A percentile compares a stretch with the other conserved stretches of the same genome.
Conservation (phyloP, 2,329 filamentous ascomycete species). For the Pezicula rhizophila region DNA sequence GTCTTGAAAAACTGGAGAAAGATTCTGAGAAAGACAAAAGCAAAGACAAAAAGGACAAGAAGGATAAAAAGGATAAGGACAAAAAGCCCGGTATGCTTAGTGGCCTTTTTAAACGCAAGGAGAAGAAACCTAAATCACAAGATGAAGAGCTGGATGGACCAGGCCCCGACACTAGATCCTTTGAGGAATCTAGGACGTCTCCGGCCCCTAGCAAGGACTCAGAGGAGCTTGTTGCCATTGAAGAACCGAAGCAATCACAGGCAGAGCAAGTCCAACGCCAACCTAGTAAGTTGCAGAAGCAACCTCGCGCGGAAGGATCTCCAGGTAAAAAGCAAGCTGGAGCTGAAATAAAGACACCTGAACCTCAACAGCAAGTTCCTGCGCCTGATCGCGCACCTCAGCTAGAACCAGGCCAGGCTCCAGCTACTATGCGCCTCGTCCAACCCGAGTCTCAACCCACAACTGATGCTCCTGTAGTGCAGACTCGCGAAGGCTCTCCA, state of each 20-base stretch:
- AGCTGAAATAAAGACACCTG: conserved; percentile 16
- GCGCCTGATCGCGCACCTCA: conserved; percentile 20
- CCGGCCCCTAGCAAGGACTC: conserved; percentile 27
- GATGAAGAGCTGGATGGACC: conserved; percentile 43
- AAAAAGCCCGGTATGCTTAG: conserved; percentile 57
- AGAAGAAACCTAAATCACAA: conserved; percentile 37
- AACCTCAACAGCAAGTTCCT: conserved; percentile 9
- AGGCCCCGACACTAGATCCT: conserved; percentile 27
- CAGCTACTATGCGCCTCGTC: conserved; percentile 5
- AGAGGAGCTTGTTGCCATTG: conserved; percentile 18
- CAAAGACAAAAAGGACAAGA: conserved; percentile 64
- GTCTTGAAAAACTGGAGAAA: conserved; percentile 73
- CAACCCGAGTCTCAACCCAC: conserved; percentile 21
- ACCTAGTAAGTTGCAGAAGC: conserved; percentile 66
- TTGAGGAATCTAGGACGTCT: conserved; percentile 34
- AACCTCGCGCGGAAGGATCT: conserved; percentile 29
- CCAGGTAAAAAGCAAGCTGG: conserved; percentile 17
- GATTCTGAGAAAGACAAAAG: conserved; percentile 54
- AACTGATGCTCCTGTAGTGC: conserved; percentile 18
- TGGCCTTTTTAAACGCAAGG: conserved; percentile 42
- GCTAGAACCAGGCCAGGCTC: conserved; percentile 4
- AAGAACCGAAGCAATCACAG: conserved; percentile 21
- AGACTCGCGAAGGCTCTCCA: conserved; percentile 25
- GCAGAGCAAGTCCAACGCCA: conserved; percentile 41
- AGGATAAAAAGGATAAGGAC: conserved; percentile 51